Percentiles rank a stretch among this genome's conserved stretches.
These are phyloP conservation scores for Didymellaceae sp. DNA, from an alignment of 2,329 filamentous ascomycete genomes.

Conservation along the genomic window DNA sequence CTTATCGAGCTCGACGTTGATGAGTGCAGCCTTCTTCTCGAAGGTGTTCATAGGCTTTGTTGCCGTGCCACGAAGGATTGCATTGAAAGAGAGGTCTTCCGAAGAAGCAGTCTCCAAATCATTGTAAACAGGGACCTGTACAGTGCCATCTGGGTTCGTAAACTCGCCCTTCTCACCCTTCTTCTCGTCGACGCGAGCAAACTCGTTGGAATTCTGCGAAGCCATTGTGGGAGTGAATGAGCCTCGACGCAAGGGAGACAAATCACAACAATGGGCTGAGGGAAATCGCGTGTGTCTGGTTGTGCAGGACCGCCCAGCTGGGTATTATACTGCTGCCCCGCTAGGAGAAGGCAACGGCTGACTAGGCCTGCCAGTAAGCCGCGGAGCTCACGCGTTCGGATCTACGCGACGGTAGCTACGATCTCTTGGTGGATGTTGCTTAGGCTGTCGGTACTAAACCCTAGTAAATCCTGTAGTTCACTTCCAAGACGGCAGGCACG, in stretches of 20 bases:
- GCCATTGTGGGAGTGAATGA: slow-evolving; percentile 6
- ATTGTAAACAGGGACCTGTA: slow-evolving; percentile 37
- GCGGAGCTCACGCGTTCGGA: slow-evolving; percentile 13
- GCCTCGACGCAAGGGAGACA: slow-evolving; percentile 9
- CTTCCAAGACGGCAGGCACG: slow-evolving; percentile 11
- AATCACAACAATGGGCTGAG: slow-evolving; percentile 11
- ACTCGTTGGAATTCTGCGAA: slow-evolving; percentile 6
- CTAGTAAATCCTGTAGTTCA: slow-evolving; percentile 14
- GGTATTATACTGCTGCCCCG: slow-evolving; percentile 13
- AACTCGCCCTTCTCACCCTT: neutral
- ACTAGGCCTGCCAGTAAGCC: slow-evolving; percentile 6
- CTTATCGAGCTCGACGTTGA: slow-evolving; percentile 41
- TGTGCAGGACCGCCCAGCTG: slow-evolving; percentile 14
- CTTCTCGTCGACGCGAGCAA: slow-evolving; percentile 15
- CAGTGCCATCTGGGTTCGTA: slow-evolving; percentile 9
- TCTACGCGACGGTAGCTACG: slow-evolving; percentile 20
- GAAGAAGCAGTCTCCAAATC: slow-evolving; percentile 32
- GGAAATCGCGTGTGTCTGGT: slow-evolving; percentile 8
- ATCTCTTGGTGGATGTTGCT: slow-evolving; percentile 13
- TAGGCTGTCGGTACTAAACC: slow-evolving; percentile 16
- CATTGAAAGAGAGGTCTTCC: slow-evolving; percentile 32
- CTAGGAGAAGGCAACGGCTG: slow-evolving; percentile 8
- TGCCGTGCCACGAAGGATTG: slow-evolving; percentile 37
- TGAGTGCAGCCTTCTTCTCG: slow-evolving; percentile 41
- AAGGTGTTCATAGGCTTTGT: slow-evolving; percentile 36